These are phyloP conservation scores for Musa itinerans DNA, from an alignment of 176 grass and related monocot genomes.

Conservation along the genomic window DNA sequence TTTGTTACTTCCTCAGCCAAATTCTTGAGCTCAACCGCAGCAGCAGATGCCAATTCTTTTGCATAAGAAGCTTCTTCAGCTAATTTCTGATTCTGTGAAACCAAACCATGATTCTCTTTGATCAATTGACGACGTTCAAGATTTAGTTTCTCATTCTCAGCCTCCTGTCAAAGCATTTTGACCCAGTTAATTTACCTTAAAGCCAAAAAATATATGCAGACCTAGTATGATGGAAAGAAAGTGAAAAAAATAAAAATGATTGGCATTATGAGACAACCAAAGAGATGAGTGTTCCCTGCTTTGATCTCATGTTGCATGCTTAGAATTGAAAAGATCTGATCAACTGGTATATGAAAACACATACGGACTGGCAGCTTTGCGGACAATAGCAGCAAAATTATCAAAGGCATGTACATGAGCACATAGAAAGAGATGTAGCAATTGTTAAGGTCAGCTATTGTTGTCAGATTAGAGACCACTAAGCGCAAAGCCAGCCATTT, in stretches of 20 bases:
- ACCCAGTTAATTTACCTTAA: background rate
- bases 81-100: constrained; percentile 63
- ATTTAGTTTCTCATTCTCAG: constrained; percentile 62
- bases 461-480: too few species aligned
- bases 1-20: constrained; percentile 96
- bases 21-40: constrained; percentile 96
- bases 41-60: constrained; percentile 92
- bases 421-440: too few species aligned
- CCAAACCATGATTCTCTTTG: constrained; percentile 58
- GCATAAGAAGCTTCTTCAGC: constrained; percentile 88
- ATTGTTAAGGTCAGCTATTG: too few species aligned
- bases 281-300: background rate
- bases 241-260: background rate
- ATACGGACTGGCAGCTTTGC: too few species aligned
- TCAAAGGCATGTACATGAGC: too few species aligned
- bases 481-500: too few species aligned
- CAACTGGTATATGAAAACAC: background rate
- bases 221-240: background rate
- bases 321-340: background rate
- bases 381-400: too few species aligned
- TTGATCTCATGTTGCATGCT: background rate
- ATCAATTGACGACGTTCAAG: constrained; percentile 42
- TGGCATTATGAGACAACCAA: too few species aligned
- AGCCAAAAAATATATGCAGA: background rate
- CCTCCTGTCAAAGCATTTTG: constrained; percentile 43